A percentile compares a stretch with the other conserved stretches of the same genome.
phyloP scores from a whole-genome alignment of 148 eudicot species.

The Rhododendron kiyosumense region DNA sequence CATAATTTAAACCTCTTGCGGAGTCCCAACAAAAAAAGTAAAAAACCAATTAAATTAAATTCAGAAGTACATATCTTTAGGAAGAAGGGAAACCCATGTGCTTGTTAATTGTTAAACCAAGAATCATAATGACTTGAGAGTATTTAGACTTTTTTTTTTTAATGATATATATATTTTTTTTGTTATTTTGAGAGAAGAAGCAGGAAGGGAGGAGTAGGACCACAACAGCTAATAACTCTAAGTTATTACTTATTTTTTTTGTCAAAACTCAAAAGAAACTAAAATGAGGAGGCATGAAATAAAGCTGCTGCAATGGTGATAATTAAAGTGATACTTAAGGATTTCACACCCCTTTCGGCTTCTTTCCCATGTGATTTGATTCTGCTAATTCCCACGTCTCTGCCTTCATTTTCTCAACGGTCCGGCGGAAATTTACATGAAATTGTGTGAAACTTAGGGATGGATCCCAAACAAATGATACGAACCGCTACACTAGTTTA shows the following conservation, averaged over 20 bases:
- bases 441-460: no score
- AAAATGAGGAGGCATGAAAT: constrained; percentile 6
- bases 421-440: no score
- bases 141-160: neutral
- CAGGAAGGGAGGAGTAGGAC: neutral
- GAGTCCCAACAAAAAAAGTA: neutral
- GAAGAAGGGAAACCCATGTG: constrained; percentile 7
- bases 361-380: constrained; percentile 5
- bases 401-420: neutral
- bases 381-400: neutral
- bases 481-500: neutral
- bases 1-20: constrained; percentile 2
- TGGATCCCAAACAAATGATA: neutral
- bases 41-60: neutral
- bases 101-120: constrained; percentile 6
- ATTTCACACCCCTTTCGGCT: neutral
- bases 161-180: neutral
- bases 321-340: neutral
- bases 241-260: neutral
- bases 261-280: neutral
- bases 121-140: neutral
- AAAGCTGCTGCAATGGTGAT: constrained; percentile 1
- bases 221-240: neutral
- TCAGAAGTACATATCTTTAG: neutral
- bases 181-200: neutral